Evolutionary conservation across 176 grass and related monocot species (phyloP).

Genomic region (Coix lacrymajobi): DNA sequence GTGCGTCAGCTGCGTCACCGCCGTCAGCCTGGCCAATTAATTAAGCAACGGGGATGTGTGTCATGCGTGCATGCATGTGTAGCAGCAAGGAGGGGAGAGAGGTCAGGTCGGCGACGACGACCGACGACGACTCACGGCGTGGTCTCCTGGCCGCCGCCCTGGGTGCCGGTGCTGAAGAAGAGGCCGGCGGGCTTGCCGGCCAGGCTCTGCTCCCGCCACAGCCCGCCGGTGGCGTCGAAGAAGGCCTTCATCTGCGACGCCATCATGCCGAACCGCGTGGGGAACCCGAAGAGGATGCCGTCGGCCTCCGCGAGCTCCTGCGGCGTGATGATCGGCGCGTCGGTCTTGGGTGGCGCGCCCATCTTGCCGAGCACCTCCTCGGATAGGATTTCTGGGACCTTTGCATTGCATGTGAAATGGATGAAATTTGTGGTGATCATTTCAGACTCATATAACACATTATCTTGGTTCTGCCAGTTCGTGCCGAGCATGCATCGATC

Average conservation of each 20-base stretch:
- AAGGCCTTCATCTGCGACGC: conserved; percentile 47
- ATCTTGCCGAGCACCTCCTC: conserved; percentile 64
- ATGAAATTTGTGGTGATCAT: neutral
- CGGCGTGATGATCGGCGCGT: conserved; percentile 28
- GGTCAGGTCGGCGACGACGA: neutral
- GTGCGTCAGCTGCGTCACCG: conserved; percentile 65
- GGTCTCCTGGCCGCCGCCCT: conserved; percentile 58
- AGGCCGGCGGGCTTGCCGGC: conserved; percentile 50
- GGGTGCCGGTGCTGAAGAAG: conserved; percentile 51
- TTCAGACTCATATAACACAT: neutral
- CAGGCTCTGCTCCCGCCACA: conserved; percentile 56
- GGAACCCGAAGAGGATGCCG: conserved; percentile 49
- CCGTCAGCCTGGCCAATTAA: conserved; percentile 38
- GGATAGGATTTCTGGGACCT: conserved; percentile 51
- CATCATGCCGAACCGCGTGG: conserved; percentile 60
- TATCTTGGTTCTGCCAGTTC: neutral
- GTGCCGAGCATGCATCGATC: neutral
- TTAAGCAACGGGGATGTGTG: too few relatives aligned
- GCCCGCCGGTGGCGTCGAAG: conserved; percentile 40
- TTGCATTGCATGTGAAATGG: neutral
- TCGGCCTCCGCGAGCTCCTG: conserved; percentile 47
- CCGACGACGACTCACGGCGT: conserved; percentile 18
- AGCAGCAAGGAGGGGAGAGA: neutral
- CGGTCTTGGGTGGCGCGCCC: conserved; percentile 57
- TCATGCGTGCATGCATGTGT: too few relatives aligned